These are phyloP conservation scores for Kandelia obovata DNA, from an alignment of 345 rosid genomes.

Conservation along the genomic window DNA sequence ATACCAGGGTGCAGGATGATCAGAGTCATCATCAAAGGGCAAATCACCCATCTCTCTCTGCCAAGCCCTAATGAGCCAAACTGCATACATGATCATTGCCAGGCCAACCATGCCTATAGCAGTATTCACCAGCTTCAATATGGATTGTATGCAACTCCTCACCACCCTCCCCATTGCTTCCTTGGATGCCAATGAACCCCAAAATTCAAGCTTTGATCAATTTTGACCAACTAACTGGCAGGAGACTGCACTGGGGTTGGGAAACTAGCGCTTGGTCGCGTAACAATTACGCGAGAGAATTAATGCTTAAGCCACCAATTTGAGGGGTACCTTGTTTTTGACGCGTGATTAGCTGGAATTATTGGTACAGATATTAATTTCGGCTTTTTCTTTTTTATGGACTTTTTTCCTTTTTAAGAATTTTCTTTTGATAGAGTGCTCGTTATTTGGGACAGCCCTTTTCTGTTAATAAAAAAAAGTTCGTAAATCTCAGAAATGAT, in stretches of 20 bases:
- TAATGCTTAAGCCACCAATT: no score
- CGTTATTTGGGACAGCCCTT: no score
- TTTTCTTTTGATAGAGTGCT: no score
- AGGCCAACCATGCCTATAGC: conserved; percentile 77
- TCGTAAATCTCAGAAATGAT: no score
- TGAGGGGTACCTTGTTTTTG: no score
- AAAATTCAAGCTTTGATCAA: conserved; percentile 13
- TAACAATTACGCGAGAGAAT: background rate
- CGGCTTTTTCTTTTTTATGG: no score
- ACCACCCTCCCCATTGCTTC: conserved; percentile 39
- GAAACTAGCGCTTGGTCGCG: background rate
- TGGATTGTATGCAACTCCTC: conserved; percentile 70
- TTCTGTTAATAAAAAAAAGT: no score
- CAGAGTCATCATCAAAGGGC: conserved; percentile 39
- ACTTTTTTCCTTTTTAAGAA: no score
- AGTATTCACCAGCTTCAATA: conserved; percentile 75
- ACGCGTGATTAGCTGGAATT: no score
- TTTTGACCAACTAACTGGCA: background rate
- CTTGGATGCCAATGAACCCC: background rate
- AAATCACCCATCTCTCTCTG: conserved; percentile 49
- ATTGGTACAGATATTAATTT: no score
- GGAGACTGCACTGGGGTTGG: background rate
- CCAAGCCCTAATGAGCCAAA: conserved; percentile 82
- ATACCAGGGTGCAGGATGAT: conserved; percentile 73
- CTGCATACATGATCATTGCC: conserved; percentile 60